A percentile compares a stretch with the other conserved stretches of the same genome.
phyloP scores from a whole-genome alignment of 1,284 basidiomycete species.

The Heterobasidion irregulare region DNA sequence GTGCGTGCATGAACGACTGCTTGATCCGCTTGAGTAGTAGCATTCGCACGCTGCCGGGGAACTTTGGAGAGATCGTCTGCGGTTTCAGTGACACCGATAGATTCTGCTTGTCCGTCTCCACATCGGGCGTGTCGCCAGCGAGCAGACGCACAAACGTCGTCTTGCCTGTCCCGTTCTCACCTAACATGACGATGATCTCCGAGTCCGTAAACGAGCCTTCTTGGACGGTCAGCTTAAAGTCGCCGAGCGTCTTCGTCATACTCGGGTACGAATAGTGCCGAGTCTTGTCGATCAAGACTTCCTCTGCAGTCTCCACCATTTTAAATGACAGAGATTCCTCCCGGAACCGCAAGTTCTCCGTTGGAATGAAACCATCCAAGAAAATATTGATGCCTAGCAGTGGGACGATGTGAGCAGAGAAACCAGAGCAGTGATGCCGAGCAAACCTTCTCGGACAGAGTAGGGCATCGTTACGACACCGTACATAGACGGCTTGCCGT shows the following conservation, averaged over 20 bases:
- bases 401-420: not conserved
- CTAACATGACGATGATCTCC: slow-evolving; percentile 95
- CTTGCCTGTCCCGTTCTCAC: slow-evolving; percentile 97
- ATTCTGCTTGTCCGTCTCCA: slow-evolving; percentile 69
- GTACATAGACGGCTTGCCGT: slow-evolving; percentile 95
- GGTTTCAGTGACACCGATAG: slow-evolving; percentile 89
- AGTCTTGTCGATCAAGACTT: slow-evolving; percentile 76
- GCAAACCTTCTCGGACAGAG: slow-evolving; percentile 88
- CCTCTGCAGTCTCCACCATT: slow-evolving; percentile 92
- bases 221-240: slow-evolving; percentile 90
- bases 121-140: slow-evolving; percentile 83
- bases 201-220: slow-evolving; percentile 88
- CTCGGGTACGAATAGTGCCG: slow-evolving; percentile 83
- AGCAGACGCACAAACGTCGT: slow-evolving; percentile 93
- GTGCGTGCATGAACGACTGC: slow-evolving; percentile 90
- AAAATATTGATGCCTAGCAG: slow-evolving; percentile 90
- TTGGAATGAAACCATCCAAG: slow-evolving; percentile 94
- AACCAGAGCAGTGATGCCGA: not conserved
- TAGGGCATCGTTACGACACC: slow-evolving; percentile 98
- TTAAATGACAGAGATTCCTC: slow-evolving; percentile 93
- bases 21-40: slow-evolving; percentile 91
- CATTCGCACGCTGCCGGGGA: slow-evolving; percentile 90
- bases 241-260: slow-evolving; percentile 93
- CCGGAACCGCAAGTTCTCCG: slow-evolving; percentile 96
- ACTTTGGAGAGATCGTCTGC: slow-evolving; percentile 93